A percentile compares a stretch with the other conserved stretches of the same genome.
phyloP scores from a whole-genome alignment of 108 stramenopile genomes.

The Chaetoceros tenuissimus region DNA sequence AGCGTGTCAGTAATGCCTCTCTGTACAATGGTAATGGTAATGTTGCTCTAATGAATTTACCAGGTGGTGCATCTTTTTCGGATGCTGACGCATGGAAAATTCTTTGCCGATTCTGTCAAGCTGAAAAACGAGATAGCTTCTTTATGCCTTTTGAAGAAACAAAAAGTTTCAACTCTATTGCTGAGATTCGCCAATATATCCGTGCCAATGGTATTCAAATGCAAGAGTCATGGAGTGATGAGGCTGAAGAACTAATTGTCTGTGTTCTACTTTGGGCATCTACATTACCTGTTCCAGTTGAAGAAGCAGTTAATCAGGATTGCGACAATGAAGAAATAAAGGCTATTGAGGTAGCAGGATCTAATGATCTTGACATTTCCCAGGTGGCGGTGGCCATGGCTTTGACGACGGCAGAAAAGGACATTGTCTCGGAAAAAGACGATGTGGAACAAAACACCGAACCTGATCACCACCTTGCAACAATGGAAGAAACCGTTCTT shows the following conservation, averaged over 20 bases:
- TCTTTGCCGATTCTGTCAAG: too few relatives aligned
- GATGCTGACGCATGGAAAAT: not conserved
- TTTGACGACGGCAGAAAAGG: too few relatives aligned
- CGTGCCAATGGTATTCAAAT: not conserved
- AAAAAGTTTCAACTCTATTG: not conserved
- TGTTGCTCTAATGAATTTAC: not conserved
- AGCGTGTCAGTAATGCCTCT: not conserved
- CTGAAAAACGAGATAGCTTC: not conserved
- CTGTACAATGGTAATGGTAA: not conserved
- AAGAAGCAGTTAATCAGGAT: too few relatives aligned
- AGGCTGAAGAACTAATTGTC: not conserved
- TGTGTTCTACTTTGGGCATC: not conserved
- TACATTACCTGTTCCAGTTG: not conserved
- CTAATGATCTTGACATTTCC: too few relatives aligned
- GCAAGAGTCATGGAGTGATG: not conserved
- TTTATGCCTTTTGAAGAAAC: not conserved
- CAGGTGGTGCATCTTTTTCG: not conserved
- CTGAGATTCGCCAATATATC: not conserved
- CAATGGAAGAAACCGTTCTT: too few relatives aligned
- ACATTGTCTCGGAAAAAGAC: too few relatives aligned
- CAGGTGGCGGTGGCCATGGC: too few relatives aligned
- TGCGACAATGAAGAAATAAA: too few relatives aligned
- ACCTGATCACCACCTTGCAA: too few relatives aligned
- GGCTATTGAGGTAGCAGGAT: too few relatives aligned
- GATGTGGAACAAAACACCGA: too few relatives aligned